Conservation (phyloP, 2,329 filamentous ascomycete species). For the Penicillium sp. region DNA sequence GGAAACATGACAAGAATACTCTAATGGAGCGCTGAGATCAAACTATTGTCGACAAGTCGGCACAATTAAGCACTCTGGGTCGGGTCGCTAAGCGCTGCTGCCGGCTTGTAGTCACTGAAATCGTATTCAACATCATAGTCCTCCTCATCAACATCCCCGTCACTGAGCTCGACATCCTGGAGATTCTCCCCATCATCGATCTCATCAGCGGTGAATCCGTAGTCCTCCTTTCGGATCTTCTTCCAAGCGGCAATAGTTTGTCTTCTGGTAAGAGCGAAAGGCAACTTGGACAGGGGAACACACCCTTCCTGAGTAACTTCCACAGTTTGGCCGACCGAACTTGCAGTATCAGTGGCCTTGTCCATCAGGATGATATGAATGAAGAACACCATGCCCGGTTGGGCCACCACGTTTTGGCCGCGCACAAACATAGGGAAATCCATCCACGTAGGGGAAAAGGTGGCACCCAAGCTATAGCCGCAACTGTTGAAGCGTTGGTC, state of each 20-base stretch:
- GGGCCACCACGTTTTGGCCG: constrained; percentile 17
- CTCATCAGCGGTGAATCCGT: constrained; percentile 32
- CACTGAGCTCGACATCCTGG: constrained; percentile 33
- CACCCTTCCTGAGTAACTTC: constrained; percentile 32
- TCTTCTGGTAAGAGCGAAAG: constrained; percentile 32
- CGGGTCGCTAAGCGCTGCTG: constrained; percentile 21
- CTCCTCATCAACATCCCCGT: constrained; percentile 32
- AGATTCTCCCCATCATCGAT: constrained; percentile 35
- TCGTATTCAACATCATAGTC: constrained; percentile 38
- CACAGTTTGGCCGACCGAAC: constrained; percentile 31
- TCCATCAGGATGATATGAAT: constrained; percentile 39
- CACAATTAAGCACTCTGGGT: constrained; percentile 15
- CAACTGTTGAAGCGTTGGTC: constrained; percentile 32
- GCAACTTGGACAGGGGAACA: constrained; percentile 32
- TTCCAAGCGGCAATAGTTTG: constrained; percentile 38
- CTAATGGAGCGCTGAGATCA: too few relatives aligned
- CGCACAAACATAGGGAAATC: constrained; percentile 23
- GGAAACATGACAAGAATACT: too few relatives aligned
- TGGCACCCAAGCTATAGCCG: constrained; percentile 31
- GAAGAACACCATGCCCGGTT: constrained; percentile 34
- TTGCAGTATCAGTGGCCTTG: constrained; percentile 35
- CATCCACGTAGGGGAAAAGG: constrained; percentile 27
- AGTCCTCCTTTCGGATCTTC: constrained; percentile 34
- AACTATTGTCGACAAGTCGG: too few relatives aligned
- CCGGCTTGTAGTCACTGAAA: constrained; percentile 31